A percentile compares a stretch with the other conserved stretches of the same genome.
phyloP scores from a whole-genome alignment of 2,329 filamentous ascomycete species.

The Cytospora piceicola region DNA sequence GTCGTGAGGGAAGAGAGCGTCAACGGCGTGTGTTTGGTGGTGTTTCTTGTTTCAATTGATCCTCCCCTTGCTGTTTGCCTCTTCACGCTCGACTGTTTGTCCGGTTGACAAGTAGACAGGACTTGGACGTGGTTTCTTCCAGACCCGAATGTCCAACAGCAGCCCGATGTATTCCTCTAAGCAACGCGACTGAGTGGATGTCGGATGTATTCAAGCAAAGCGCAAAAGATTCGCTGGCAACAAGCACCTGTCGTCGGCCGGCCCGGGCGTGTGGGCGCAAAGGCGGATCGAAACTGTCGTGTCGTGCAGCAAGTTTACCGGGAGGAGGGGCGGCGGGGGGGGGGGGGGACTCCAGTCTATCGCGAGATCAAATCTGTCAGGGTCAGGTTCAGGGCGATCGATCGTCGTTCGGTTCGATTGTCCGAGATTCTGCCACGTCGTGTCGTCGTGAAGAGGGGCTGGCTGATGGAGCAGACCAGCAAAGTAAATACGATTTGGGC shows the following conservation, averaged over 20 bases:
- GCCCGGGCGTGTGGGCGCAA: background rate
- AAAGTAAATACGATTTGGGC: background rate
- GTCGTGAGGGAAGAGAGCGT: too few relatives aligned
- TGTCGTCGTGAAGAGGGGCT: background rate
- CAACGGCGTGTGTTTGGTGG: background rate
- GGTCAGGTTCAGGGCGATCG: too few relatives aligned
- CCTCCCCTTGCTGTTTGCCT: background rate
- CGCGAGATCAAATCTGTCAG: background rate
- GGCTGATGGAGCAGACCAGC: too few relatives aligned
- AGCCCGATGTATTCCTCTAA: background rate
- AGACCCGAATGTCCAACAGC: too few relatives aligned
- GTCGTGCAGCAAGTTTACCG: background rate
- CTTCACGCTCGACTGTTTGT: too few relatives aligned
- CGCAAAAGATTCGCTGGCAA: background rate
- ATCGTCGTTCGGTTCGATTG: background rate
- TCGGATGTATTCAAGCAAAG: background rate
- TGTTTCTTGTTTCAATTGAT: background rate
- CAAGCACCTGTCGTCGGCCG: background rate
- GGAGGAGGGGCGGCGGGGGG: too few relatives aligned
- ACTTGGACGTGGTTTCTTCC: too few relatives aligned
- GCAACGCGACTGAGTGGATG: background rate
- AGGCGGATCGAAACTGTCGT: background rate
- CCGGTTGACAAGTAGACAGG: too few relatives aligned
- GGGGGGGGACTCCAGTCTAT: background rate
- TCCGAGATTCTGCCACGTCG: background rate